Base-by-base conservation (phyloP, 257 asterid genomes). In the Gynochthodes officinalis region DNA sequence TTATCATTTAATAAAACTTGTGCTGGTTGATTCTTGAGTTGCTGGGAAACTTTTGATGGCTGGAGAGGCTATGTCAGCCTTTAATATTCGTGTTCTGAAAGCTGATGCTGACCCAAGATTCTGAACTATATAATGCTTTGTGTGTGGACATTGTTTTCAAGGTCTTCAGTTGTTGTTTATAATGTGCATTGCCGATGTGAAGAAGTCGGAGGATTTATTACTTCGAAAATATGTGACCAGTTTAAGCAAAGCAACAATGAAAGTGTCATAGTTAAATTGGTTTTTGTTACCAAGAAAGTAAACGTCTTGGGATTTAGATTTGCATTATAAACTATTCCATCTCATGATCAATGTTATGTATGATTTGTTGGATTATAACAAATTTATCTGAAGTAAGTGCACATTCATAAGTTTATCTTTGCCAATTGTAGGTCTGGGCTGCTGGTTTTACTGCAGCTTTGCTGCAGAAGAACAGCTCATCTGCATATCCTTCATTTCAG, bases 361-460 rank as follows among this genome's bases (percentile, higher is more conserved):
- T 33, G 67, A 5, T 35, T 62, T 8, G 0, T 58, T 62, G 15
- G 48, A 18, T 28, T 59, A 28, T 59, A 30, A 32, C 11, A 1
- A 32, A 18, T 18, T 18, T 2, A 10, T 33, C 4, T 27, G 15
- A n/a, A 15, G 43, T 13, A 11, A 14, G 57, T 69, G 73, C 73
- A 30, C 43, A 12, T 15, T 68, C 32, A n/a, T 16, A 7, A 28
- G 21, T 68, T 69, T 10, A 39, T 7, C 69, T 68, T 63, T 21
- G 25, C 40, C 60, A 23, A 72, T 78, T 63, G 68, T 85, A 90
- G 97, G 97, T 93, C 32, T 93, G 98, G 98, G 98, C 97, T 68
- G 98, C 98, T 69, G 98, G 98, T 78, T 90, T 88, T 79, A 79
- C 94, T 71, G 82, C 96, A 25, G 98, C 97, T 40, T 19, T 93